Conservation (phyloP, 2,329 filamentous ascomycete genomes). For the Dactylellina sp. region DNA sequence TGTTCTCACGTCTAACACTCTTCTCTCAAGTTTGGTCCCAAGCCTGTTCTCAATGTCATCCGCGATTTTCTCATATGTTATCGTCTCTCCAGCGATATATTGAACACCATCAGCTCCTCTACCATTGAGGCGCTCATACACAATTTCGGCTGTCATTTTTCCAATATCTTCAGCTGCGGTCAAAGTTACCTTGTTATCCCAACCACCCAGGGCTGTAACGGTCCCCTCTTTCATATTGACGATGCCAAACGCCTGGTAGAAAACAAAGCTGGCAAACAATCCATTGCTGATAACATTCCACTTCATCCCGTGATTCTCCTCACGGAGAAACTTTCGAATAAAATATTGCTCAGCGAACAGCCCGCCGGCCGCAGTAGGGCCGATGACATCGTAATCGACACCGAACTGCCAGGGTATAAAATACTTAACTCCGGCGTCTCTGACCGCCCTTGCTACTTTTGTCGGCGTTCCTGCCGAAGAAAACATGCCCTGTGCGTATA, state of each 20-base stretch:
- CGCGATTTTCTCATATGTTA: slow-evolving; percentile 70
- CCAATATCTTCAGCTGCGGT: slow-evolving; percentile 76
- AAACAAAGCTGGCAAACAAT: slow-evolving; percentile 78
- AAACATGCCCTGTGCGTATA: slow-evolving; percentile 47
- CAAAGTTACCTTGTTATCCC: slow-evolving; percentile 73
- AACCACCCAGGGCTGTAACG: slow-evolving; percentile 71
- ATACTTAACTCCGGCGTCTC: slow-evolving; percentile 67
- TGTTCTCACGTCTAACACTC: slow-evolving; percentile 67
- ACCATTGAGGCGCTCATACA: slow-evolving; percentile 65
- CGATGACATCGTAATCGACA: slow-evolving; percentile 76
- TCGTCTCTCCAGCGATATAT: slow-evolving; percentile 73
- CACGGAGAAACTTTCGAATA: slow-evolving; percentile 69
- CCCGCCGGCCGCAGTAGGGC: slow-evolving; percentile 71
- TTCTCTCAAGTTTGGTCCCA: slow-evolving; percentile 64
- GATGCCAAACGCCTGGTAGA: slow-evolving; percentile 72
- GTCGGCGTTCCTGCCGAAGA: slow-evolving; percentile 15
- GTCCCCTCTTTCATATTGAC: slow-evolving; percentile 67
- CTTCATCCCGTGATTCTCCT: slow-evolving; percentile 65
- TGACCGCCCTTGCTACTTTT: slow-evolving; percentile 70
- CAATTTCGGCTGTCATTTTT: slow-evolving; percentile 69
- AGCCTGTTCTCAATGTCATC: slow-evolving; percentile 68
- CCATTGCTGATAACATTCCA: slow-evolving; percentile 78
- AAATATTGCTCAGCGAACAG: slow-evolving; percentile 76
- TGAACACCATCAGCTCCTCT: slow-evolving; percentile 66
- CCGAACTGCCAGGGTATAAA: slow-evolving; percentile 81